These are phyloP conservation scores for Chaetoceros muelleri DNA, from an alignment of 108 stramenopile species.

Conservation along the genomic window DNA sequence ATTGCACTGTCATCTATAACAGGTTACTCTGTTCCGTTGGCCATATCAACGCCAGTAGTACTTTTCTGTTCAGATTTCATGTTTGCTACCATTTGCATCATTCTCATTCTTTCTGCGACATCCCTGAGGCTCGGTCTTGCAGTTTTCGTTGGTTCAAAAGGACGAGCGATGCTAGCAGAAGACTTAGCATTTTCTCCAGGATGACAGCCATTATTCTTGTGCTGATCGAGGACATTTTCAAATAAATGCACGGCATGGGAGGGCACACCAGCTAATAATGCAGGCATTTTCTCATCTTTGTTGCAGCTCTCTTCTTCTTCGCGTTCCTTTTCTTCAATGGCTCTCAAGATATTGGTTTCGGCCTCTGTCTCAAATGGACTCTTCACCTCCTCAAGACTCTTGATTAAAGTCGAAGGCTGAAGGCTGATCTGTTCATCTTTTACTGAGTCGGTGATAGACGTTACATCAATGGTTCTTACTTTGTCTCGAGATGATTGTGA, in stretches of 20 bases:
- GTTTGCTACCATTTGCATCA: not conserved
- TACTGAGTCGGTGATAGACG: not conserved
- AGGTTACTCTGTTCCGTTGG: too few relatives aligned
- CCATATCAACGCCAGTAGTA: too few relatives aligned
- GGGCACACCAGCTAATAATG: not conserved
- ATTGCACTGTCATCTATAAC: too few relatives aligned
- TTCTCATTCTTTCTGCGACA: not conserved
- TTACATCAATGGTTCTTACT: too few relatives aligned
- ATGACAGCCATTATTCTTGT: too few relatives aligned
- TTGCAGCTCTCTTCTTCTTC: not conserved
- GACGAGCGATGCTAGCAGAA: not conserved
- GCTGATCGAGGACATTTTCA: not conserved
- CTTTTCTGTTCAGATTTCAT: not conserved
- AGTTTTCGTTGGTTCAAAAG: not conserved
- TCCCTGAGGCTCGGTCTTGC: not conserved
- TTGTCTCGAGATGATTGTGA: too few relatives aligned
- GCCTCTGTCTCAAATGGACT: constrained; percentile 15
- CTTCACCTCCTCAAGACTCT: not conserved
- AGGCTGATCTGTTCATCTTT: not conserved
- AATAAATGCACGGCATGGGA: not conserved
- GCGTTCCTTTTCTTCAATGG: constrained; percentile 9
- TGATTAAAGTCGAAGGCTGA: too few relatives aligned
- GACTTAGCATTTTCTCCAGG: not conserved
- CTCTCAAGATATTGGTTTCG: constrained; percentile 14
- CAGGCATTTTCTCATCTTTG: not conserved